phyloP scores from a whole-genome alignment of 2,329 filamentous ascomycete species.

The Plenodomus lindquistii region DNA sequence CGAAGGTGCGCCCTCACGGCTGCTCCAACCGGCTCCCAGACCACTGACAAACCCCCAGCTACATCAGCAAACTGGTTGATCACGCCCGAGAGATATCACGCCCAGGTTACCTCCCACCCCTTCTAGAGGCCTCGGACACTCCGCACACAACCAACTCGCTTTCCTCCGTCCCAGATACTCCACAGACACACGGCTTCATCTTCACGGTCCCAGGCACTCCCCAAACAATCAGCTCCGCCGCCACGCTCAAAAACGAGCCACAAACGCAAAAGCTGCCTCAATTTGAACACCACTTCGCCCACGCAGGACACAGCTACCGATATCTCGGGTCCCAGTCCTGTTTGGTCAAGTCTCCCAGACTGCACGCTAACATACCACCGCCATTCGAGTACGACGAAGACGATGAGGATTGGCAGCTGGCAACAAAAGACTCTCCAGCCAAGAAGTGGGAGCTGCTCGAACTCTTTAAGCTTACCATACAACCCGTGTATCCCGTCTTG shows the following conservation, averaged over 20 bases:
- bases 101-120: constrained; percentile 19
- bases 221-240: constrained; percentile 9
- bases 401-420: constrained; percentile 29
- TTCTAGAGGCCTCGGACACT: constrained; percentile 18
- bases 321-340: constrained; percentile 42
- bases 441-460: constrained; percentile 36
- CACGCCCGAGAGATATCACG: constrained; percentile 37
- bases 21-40: background rate
- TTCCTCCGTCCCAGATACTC: too few relatives aligned
- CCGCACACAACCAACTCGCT: constrained; percentile 12
- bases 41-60: constrained; percentile 26
- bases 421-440: constrained; percentile 26
- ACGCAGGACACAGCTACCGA: constrained; percentile 37
- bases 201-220: constrained; percentile 16
- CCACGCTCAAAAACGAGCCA: constrained; percentile 17
- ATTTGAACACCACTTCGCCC: constrained; percentile 41
- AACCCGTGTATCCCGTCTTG: constrained; percentile 36
- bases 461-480: constrained; percentile 33
- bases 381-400: constrained; percentile 22
- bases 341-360: constrained; percentile 35
- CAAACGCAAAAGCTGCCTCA: constrained; percentile 18
- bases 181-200: too few relatives aligned
- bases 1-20: constrained; percentile 25
- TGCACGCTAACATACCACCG: constrained; percentile 21
- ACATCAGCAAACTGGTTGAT: constrained; percentile 41